Conservation (phyloP, 2,329 filamentous ascomycete genomes). For the Ophioceras dolichostomum region DNA sequence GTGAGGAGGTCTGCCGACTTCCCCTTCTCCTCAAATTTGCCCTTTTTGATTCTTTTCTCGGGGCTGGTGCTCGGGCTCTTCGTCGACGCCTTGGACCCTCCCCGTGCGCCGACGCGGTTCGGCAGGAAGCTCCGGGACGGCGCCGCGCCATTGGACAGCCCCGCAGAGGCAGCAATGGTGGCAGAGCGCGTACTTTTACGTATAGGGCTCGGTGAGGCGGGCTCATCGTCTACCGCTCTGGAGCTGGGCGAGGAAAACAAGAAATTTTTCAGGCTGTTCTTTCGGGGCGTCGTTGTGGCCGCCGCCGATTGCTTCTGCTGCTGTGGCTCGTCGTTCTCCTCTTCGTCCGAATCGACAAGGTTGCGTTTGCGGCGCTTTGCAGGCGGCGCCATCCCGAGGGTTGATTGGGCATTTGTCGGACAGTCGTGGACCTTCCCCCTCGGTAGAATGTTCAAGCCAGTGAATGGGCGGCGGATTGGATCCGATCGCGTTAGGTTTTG, state of each 20-base stretch:
- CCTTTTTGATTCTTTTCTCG: slow-evolving; percentile 24
- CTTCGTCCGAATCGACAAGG: slow-evolving; percentile 34
- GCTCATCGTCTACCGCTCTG: slow-evolving; percentile 13
- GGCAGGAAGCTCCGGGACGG: slow-evolving; percentile 2
- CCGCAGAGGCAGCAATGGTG: slow-evolving; percentile 7
- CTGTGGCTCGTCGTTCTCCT: slow-evolving; percentile 34
- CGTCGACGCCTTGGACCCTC: slow-evolving; percentile 12
- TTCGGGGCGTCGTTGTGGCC: slow-evolving; percentile 7
- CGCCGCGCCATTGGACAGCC: background rate
- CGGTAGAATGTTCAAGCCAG: too few species aligned
- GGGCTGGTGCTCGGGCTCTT: slow-evolving; percentile 33
- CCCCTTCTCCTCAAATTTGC: slow-evolving; percentile 25
- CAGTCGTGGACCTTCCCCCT: too few species aligned
- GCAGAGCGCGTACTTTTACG: slow-evolving; percentile 17
- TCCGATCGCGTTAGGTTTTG: too few species aligned
- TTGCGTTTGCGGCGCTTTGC: slow-evolving; percentile 48
- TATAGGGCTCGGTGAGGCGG: slow-evolving; percentile 27
- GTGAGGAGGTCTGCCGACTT: slow-evolving; percentile 44
- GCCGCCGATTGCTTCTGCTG: slow-evolving; percentile 13
- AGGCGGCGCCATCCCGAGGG: slow-evolving; percentile 39
- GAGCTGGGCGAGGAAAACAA: slow-evolving; percentile 39
- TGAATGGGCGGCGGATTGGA: too few species aligned
- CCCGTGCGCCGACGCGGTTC: slow-evolving; percentile 1
- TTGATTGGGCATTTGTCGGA: background rate
- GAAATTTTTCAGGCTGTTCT: slow-evolving; percentile 38